Conservation (phyloP, 805 yeast species). For the Ogataea nonfermentans region DNA sequence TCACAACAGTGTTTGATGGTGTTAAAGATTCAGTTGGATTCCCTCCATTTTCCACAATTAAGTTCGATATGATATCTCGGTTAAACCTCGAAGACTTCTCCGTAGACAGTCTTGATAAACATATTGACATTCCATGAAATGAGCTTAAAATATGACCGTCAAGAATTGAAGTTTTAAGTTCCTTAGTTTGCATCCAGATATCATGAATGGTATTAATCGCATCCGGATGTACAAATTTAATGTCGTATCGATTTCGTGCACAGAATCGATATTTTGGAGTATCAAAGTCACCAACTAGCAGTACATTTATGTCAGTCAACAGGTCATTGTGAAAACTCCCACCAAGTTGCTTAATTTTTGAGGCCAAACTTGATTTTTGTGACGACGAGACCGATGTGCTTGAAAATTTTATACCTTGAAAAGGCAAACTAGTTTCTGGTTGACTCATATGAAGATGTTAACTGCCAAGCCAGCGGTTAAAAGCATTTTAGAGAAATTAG, state of each 20-base stretch:
- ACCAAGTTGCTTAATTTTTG: conserved; percentile 53
- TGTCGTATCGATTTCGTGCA: conserved; percentile 51
- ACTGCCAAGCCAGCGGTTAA: too few species aligned
- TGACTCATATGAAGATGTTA: conserved; percentile 1
- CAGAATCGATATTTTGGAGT: conserved; percentile 57
- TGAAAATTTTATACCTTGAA: conserved; percentile 51
- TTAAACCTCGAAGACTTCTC: conserved; percentile 24
- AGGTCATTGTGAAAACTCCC: conserved; percentile 56
- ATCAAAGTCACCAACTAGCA: conserved; percentile 56
- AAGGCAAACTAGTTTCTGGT: conserved; percentile 32
- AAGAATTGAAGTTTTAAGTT: conserved; percentile 11
- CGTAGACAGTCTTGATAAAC: conserved; percentile 41
- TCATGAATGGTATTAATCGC: conserved; percentile 44
- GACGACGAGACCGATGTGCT: conserved; percentile 50
- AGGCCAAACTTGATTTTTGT: conserved; percentile 42
- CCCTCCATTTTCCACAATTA: conserved; percentile 48
- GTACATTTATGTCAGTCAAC: conserved; percentile 56
- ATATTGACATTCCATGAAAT: conserved; percentile 44
- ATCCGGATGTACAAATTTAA: conserved; percentile 51
- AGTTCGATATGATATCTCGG: conserved; percentile 33
- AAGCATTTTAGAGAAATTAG: too few species aligned
- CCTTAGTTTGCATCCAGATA: conserved; percentile 51
- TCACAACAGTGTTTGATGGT: conserved; percentile 40
- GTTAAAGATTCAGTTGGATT: conserved; percentile 50
- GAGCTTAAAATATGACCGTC: conserved; percentile 35